A percentile compares a stretch with the other conserved stretches of the same genome.
Evolutionary conservation across 495 filamentous ascomycete species (phyloP).

Genomic region (Trichoderma virens): DNA sequence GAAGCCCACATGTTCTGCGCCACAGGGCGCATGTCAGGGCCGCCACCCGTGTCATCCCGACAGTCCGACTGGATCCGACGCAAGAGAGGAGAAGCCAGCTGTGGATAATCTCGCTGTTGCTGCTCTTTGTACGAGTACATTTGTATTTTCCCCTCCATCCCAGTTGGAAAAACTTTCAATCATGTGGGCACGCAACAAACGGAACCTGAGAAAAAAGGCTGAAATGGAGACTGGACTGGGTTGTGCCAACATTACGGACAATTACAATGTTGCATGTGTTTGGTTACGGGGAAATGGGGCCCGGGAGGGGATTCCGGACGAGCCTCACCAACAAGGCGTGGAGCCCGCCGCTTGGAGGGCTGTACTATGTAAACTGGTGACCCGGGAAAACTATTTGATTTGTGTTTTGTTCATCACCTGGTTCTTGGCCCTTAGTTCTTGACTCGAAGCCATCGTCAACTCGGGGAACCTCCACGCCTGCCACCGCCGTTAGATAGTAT

Average conservation of each 20-base stretch:
- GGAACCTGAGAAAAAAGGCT: too few species aligned
- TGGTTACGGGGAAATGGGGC: neutral
- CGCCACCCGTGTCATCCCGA: constrained; percentile 8
- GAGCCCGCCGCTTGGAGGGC: too few species aligned
- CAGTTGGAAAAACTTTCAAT: too few species aligned
- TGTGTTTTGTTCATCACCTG: too few species aligned
- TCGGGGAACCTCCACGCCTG: neutral
- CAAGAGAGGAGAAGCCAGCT: neutral
- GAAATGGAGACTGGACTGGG: too few species aligned
- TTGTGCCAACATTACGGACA: neutral
- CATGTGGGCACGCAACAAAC: neutral
- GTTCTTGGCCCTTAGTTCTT: neutral
- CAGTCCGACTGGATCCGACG: neutral
- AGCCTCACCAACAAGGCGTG: neutral
- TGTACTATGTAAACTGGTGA: neutral
- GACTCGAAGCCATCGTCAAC: neutral
- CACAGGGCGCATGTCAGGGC: constrained; percentile 1
- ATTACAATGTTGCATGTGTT: neutral
- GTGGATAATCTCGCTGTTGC: neutral
- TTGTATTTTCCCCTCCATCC: too few species aligned
- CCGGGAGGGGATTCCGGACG: neutral
- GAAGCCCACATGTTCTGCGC: neutral
- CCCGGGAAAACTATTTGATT: too few species aligned
- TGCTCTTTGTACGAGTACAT: too few species aligned
- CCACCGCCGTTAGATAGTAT: too few species aligned